Evolutionary conservation across 2,329 filamentous ascomycete species (phyloP).

Genomic region (Didymella keratinophila): DNA sequence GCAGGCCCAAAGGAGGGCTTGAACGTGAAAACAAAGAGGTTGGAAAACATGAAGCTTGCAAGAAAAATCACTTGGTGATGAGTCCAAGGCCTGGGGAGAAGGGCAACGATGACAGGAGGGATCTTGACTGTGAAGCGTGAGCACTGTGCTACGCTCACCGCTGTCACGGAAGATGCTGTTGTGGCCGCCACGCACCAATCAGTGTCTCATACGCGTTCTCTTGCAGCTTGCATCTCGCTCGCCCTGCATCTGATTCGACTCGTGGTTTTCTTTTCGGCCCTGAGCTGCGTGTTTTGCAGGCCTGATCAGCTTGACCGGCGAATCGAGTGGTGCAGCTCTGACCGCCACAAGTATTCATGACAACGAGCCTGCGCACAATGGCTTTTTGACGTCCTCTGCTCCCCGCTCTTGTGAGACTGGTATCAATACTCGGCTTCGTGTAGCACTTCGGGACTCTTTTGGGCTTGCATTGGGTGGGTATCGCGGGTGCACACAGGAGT

Average conservation of each 20-base stretch:
- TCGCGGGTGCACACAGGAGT: slow-evolving; percentile 16
- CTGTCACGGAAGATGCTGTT: slow-evolving; percentile 33
- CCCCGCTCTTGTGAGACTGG: slow-evolving; percentile 29
- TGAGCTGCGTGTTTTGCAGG: slow-evolving; percentile 34
- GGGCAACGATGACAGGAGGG: slow-evolving; percentile 8
- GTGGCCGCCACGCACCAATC: slow-evolving; percentile 31
- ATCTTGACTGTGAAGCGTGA: slow-evolving; percentile 24
- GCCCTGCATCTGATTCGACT: slow-evolving; percentile 32
- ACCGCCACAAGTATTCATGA: slow-evolving; percentile 39
- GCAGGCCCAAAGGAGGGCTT: slow-evolving; percentile 35
- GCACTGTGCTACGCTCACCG: slow-evolving; percentile 36
- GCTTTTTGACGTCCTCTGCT: slow-evolving; percentile 20
- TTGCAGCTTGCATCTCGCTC: slow-evolving; percentile 26
- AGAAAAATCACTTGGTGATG: not conserved
- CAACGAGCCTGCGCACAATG: slow-evolving; percentile 27
- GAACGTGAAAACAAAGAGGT: slow-evolving; percentile 11
- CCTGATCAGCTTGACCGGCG: slow-evolving; percentile 14
- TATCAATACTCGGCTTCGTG: slow-evolving; percentile 24
- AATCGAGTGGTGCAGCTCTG: slow-evolving; percentile 26
- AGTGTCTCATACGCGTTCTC: slow-evolving; percentile 21
- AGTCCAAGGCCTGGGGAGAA: slow-evolving; percentile 1
- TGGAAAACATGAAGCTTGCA: not conserved
- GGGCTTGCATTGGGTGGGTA: slow-evolving; percentile 18
- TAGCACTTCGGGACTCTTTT: slow-evolving; percentile 19
- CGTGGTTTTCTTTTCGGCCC: slow-evolving; percentile 25